phyloP scores from a whole-genome alignment of 805 yeast genomes.

The Candida saitoana region DNA sequence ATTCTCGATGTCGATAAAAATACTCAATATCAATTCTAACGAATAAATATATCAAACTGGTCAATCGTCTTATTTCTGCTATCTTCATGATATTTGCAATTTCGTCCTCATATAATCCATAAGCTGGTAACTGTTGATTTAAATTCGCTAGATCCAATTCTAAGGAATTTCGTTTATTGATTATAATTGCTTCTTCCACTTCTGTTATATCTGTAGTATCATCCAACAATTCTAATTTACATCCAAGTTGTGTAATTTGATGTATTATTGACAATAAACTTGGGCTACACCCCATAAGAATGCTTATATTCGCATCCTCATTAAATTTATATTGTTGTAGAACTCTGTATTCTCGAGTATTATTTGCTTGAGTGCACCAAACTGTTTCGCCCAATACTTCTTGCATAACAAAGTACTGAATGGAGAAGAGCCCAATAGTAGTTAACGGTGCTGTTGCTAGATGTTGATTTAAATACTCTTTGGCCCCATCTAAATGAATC shows the following conservation, averaged over 20 bases:
- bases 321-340: slow-evolving; percentile 28
- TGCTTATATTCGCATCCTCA: slow-evolving; percentile 31
- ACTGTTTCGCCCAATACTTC: slow-evolving; percentile 45
- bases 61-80: slow-evolving; percentile 36
- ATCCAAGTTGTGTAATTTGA: slow-evolving; percentile 31
- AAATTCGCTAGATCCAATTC: slow-evolving; percentile 20
- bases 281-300: slow-evolving; percentile 40
- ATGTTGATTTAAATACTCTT: slow-evolving; percentile 26
- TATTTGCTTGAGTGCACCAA: slow-evolving; percentile 22
- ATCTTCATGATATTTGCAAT: slow-evolving; percentile 19
- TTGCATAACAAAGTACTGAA: slow-evolving; percentile 36
- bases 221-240: slow-evolving; percentile 16
- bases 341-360: slow-evolving; percentile 20
- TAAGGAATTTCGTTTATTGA: slow-evolving; percentile 15
- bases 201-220: slow-evolving; percentile 12
- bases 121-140: slow-evolving; percentile 17
- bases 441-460: slow-evolving; percentile 19
- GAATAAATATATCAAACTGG: slow-evolving; percentile 31
- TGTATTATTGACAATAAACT: slow-evolving; percentile 32
- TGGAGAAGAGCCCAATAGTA: slow-evolving; percentile 32
- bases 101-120: slow-evolving; percentile 9
- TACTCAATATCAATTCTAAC: slow-evolving; percentile 30
- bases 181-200: slow-evolving; percentile 15
- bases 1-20: slow-evolving; percentile 5
- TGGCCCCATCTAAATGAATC: slow-evolving; percentile 33